A percentile compares a stretch with the other conserved stretches of the same genome.
Conservation (phyloP, 108 stramenopile species). For the Fragilariopsis cylindrus region DNA sequence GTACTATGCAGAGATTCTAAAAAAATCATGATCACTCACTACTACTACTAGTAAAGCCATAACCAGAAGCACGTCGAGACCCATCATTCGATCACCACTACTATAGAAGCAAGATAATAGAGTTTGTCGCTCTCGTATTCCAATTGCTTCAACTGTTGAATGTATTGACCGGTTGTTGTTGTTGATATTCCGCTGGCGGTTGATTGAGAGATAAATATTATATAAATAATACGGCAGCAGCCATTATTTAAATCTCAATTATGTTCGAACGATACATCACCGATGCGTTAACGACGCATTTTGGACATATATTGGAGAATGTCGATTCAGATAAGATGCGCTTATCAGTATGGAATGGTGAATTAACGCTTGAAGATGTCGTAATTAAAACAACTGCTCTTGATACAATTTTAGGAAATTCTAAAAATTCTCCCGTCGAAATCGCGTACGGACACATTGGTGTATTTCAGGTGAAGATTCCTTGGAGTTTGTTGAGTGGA, state of each 20-base stretch:
- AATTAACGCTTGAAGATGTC: constrained; percentile 57
- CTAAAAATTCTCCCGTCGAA: constrained; percentile 45
- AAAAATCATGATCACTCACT: too few species aligned
- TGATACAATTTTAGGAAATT: constrained; percentile 31
- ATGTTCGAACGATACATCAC: constrained; percentile 76
- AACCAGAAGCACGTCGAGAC: too few species aligned
- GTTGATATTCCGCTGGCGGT: neutral
- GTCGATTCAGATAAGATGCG: constrained; percentile 59
- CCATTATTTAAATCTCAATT: neutral
- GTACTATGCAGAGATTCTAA: too few species aligned
- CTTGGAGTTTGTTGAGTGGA: constrained; percentile 55
- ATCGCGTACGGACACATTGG: constrained; percentile 66
- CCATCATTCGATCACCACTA: too few species aligned
- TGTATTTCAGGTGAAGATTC: constrained; percentile 57
- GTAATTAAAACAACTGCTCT: constrained; percentile 51
- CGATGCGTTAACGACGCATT: constrained; percentile 53
- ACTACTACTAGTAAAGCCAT: too few species aligned
- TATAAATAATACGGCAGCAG: too few species aligned
- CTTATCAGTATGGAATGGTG: constrained; percentile 72
- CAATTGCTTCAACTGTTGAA: constrained; percentile 4
- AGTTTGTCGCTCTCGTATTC: constrained; percentile 15
- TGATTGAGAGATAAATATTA: too few species aligned
- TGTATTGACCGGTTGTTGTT: neutral
- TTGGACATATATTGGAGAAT: constrained; percentile 65
- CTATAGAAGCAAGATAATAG: constrained; percentile 13